Evolutionary conservation across 495 filamentous ascomycete genomes (phyloP), one percentile per base, ranked within the genome.

Genomic region (Pyronema domesticum): DNA sequence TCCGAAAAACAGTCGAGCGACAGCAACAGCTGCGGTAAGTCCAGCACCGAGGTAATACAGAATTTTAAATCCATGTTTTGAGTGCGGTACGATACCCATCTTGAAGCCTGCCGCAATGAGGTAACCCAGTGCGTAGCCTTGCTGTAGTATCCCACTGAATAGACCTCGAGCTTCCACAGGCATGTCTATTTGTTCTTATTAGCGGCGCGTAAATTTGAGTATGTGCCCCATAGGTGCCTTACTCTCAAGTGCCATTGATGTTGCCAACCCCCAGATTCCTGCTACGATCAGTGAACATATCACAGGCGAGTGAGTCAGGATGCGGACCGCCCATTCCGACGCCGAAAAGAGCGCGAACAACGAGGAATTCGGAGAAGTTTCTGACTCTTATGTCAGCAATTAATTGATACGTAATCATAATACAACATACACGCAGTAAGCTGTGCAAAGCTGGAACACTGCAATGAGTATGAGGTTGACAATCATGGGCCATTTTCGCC

Each of bases 401-500:
- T 30, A 5, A 30, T 30, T 30, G 23, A 30, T 30, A 1, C 5
- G 23, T 30, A 1, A 30, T 5, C 5, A 30, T 1, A 5, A 30
- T 30, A 30, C 5, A 30, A 2, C 23, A 30, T 30, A 30, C 0
- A 54, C 50, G 60, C 75, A 76, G 61, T 82, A 89, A 58, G 83
- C 83, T 14, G 82, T 86, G 3, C 74, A 81, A 57, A 88, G 75
- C 65, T 88, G 80, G 37, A 89, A 68, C 3, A 37, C 46, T 14
- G 57, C 72, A 34, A 78, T 68, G 3, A 79, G 63, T 37, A 85
- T 67, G 74, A 86, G 77, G 65, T 86, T 86, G 58, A 75, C 50
- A 9, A 86, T 78, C 80, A 86, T 83, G 6, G 83, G 82, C 77
- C 81, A 89, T 69, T 86, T 86, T 46, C 83, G 75, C 13, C 83